A percentile compares a stretch with the other conserved stretches of the same genome.
Conservation (phyloP, 306 rosid genomes). For the Cucurbita moschata region DNA sequence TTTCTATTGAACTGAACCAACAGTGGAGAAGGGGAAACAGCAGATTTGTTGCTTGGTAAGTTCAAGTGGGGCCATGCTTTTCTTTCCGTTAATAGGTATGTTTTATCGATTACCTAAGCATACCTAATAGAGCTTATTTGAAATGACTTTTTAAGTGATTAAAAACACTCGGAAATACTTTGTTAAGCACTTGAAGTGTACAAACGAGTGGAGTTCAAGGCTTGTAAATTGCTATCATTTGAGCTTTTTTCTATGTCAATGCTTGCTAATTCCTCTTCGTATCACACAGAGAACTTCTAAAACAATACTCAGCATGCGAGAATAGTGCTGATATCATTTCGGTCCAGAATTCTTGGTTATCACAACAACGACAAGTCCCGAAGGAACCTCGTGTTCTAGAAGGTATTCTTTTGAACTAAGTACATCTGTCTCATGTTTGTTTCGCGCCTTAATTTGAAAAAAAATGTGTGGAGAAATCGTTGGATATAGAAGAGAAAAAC, state of each 20-base stretch:
- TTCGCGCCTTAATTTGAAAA: not conserved
- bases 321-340: conserved; percentile 61
- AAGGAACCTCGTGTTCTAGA: conserved; percentile 30
- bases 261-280: not conserved
- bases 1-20: conserved; percentile 12
- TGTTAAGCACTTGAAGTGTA: not conserved
- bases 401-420: conserved; percentile 27
- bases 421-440: not conserved
- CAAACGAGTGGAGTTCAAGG: not conserved
- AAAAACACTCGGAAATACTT: not conserved
- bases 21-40: conserved; percentile 95
- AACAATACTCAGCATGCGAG: conserved; percentile 70
- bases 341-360: conserved; percentile 77
- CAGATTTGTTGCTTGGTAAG: conserved; percentile 68
- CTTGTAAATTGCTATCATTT: not conserved
- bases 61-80: conserved; percentile 98
- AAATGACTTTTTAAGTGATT: not conserved
- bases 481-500: too few relatives aligned
- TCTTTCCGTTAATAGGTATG: conserved; percentile 69
- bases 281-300: conserved; percentile 63
- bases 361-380: conserved; percentile 44
- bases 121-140: not conserved
- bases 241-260: not conserved
- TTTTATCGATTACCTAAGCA: not conserved
- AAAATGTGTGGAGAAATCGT: not conserved